Conservation (phyloP, 345 rosid species). For the Combretum micranthum region DNA sequence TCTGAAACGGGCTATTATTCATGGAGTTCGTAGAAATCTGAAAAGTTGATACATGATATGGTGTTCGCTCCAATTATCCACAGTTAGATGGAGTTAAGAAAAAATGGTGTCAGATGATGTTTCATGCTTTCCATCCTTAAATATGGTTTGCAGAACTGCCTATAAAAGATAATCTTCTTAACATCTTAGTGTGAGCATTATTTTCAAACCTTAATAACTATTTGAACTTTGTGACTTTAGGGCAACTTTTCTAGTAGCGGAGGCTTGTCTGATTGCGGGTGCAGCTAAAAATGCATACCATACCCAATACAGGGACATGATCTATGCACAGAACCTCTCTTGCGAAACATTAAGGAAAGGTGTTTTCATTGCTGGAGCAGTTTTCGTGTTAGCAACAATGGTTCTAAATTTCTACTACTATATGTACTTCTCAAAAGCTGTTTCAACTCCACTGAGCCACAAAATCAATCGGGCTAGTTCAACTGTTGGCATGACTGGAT, state of each 20-base stretch:
- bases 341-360: constrained; percentile 84
- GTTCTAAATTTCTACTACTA: constrained; percentile 79
- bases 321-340: constrained; percentile 66
- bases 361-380: constrained; percentile 85
- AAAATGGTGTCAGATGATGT: too few species aligned
- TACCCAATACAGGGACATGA: constrained; percentile 69
- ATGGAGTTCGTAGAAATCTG: too few species aligned
- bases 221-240: constrained; percentile 21
- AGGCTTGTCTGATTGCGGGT: constrained; percentile 88
- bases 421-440: constrained; percentile 74
- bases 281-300: constrained; percentile 89
- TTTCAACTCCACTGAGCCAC: constrained; percentile 38
- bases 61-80: too few species aligned
- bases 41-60: too few species aligned
- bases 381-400: constrained; percentile 81
- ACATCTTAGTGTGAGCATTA: too few species aligned
- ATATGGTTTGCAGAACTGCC: too few species aligned
- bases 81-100: too few species aligned
- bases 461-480: constrained; percentile 60
- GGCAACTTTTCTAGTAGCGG: constrained; percentile 75
- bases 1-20: too few species aligned
- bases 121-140: too few species aligned
- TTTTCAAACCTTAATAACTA: neutral
- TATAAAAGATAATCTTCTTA: too few species aligned
- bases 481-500: constrained; percentile 68